phyloP scores from a whole-genome alignment of 2,329 filamentous ascomycete species.

The Dothidotthia symphoricarpi region DNA sequence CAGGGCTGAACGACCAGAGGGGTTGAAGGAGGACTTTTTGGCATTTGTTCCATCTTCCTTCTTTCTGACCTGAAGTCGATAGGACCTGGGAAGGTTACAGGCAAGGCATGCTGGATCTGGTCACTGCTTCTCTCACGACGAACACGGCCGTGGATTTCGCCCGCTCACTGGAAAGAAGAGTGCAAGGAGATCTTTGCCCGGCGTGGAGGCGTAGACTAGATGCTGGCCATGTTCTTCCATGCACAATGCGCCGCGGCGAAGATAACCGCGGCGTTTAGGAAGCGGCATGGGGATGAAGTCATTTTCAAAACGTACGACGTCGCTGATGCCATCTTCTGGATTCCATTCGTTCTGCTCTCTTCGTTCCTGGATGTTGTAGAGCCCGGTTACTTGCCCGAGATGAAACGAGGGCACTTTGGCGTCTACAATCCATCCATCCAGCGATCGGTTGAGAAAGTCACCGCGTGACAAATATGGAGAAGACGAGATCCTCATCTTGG shows the following conservation, averaged over 20 bases:
- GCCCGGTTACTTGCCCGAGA: conserved; percentile 19
- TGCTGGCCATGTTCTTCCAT: conserved; percentile 11
- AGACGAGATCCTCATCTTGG: conserved; percentile 36
- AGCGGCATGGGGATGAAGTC: conserved; percentile 10
- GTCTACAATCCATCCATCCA: conserved; percentile 32
- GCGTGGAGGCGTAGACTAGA: conserved; percentile 6
- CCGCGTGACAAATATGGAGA: too few species aligned
- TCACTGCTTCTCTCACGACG: conserved; percentile 17
- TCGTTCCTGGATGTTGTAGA: conserved; percentile 24
- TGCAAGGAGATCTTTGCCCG: conserved; percentile 3
- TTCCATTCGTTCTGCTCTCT: conserved; percentile 11
- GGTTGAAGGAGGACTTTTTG: conserved; percentile 11
- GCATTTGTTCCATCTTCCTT: conserved; percentile 10
- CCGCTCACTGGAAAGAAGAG: conserved; percentile 15
- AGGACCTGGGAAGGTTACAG: conserved; percentile 15
- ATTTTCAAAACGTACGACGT: conserved; percentile 17
- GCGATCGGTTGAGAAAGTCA: too few species aligned
- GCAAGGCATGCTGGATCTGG: conserved; percentile 10
- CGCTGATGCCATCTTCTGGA: conserved; percentile 5
- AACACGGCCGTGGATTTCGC: conserved; percentile 21
- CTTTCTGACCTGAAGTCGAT: conserved; percentile 13
- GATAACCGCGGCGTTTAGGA: not conserved
- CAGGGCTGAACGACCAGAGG: conserved; percentile 5
- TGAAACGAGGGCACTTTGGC: conserved; percentile 30
- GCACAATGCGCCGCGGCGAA: conserved; percentile 1